Conservation (phyloP, 257 asterid species). For the Handroanthus guayacan region DNA sequence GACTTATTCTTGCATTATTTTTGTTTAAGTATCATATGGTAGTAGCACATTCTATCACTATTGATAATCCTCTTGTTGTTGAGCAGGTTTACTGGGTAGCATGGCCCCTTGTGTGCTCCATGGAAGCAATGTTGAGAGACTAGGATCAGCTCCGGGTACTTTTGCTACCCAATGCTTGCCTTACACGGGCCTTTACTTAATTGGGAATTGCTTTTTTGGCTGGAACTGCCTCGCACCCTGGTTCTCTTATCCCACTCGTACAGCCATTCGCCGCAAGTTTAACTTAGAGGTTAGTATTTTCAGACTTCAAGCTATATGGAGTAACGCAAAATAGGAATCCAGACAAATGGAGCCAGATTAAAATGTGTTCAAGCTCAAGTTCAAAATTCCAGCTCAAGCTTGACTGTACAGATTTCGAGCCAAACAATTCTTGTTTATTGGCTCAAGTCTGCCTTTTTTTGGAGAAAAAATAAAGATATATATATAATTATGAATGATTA, state of each 20-base stretch:
- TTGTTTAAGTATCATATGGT: too few relatives aligned
- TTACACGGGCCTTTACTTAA: constrained; percentile 71
- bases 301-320: too few relatives aligned
- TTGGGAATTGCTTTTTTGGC: constrained; percentile 73
- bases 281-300: constrained; percentile 62
- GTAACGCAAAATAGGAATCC: too few relatives aligned
- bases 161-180: constrained; percentile 79
- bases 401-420: too few relatives aligned
- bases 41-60: too few relatives aligned
- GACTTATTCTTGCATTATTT: not conserved
- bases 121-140: constrained; percentile 84
- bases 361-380: too few relatives aligned
- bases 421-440: too few relatives aligned
- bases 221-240: constrained; percentile 83
- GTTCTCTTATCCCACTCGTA: constrained; percentile 70
- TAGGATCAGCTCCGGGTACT: constrained; percentile 56
- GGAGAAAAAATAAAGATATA: too few relatives aligned
- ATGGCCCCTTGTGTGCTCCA: constrained; percentile 83
- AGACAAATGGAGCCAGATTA: too few relatives aligned
- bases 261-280: constrained; percentile 75
- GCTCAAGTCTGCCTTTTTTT: too few relatives aligned
- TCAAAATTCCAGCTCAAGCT: too few relatives aligned
- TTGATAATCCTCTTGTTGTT: constrained; percentile 8
- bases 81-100: constrained; percentile 77
- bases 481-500: too few relatives aligned